Conservation (phyloP, 345 rosid genomes). For the Populus ilicifolia region DNA sequence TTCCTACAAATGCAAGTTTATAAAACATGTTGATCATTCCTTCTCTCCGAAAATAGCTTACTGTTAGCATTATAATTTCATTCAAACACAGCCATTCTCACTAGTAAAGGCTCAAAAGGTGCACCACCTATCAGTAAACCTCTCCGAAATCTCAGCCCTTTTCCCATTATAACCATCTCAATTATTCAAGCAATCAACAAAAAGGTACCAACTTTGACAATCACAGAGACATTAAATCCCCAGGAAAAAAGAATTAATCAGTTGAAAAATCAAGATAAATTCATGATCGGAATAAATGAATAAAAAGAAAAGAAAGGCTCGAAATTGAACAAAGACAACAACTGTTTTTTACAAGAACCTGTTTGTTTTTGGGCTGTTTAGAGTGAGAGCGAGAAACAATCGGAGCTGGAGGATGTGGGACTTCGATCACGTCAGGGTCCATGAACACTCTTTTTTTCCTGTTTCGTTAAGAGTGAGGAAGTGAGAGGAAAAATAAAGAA, state of each 20-base stretch:
- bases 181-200: background rate
- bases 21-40: background rate
- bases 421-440: slow-evolving; percentile 69
- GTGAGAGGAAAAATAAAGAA: background rate
- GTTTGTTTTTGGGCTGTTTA: slow-evolving; percentile 28
- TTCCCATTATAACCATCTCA: background rate
- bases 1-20: background rate
- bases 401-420: slow-evolving; percentile 38
- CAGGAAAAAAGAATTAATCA: background rate
- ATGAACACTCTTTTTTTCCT: slow-evolving; percentile 37
- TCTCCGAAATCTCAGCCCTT: background rate
- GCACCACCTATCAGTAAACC: background rate
- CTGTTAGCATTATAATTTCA: background rate
- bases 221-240: background rate
- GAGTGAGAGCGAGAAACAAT: slow-evolving; percentile 31
- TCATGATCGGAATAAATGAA: background rate
- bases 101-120: background rate
- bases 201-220: background rate
- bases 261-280: background rate
- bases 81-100: background rate
- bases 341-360: slow-evolving; percentile 41
- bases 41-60: background rate
- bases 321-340: background rate
- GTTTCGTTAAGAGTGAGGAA: slow-evolving; percentile 28
- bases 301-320: background rate